Base-by-base conservation (phyloP, 2,329 filamentous ascomycete genomes). In the Daldinia eschscholtzii region DNA sequence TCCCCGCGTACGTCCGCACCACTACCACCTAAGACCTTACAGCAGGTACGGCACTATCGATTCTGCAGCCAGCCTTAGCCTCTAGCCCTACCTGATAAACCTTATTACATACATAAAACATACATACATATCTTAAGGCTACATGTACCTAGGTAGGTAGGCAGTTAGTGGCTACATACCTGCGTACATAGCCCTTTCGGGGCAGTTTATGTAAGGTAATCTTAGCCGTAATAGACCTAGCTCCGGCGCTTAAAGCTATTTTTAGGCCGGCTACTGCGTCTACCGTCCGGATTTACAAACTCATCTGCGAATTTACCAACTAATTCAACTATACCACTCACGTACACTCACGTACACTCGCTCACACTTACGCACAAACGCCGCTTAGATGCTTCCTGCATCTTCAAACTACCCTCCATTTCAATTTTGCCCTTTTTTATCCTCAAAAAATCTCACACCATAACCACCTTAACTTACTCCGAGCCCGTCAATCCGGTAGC, bases 241-340 rank as follows among this genome's bases (percentile, higher is more conserved):
- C 13, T 37, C 58, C 52, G 61, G 68, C 68, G 68, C 68, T 68
- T 70, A 65, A 61, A 42, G 56, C 61, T 70, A 68, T 70, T 70
- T 70, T 61, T 70, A 70, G 62, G 33, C 59, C 58, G 18, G 42
- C 44, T 57, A 56, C 55, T n/a, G 35, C 59, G n/a, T 48, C 44
- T 52, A 50, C 58, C 35, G 44, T 53, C 18, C 56, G 4, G 39
- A 42, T 44, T 50, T 57, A 61, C 42, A 46, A 46, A 46, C 23
- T 46, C 15, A 48, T 23, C 6, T 48, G 15, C 10, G 20, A 9
- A 48, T 48, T 52, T 48, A 26, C 44, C 20, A 26, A 48, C 44
- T 28, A 15, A 46, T 9, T 23, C 33, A 35, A 35, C 33, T 35
- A 7, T 35, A 35, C 33, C 33, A 10, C 37, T 39, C 13, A 35